Conservation (phyloP, 768 basidiomycete species). For the Lentinula raphanica region DNA sequence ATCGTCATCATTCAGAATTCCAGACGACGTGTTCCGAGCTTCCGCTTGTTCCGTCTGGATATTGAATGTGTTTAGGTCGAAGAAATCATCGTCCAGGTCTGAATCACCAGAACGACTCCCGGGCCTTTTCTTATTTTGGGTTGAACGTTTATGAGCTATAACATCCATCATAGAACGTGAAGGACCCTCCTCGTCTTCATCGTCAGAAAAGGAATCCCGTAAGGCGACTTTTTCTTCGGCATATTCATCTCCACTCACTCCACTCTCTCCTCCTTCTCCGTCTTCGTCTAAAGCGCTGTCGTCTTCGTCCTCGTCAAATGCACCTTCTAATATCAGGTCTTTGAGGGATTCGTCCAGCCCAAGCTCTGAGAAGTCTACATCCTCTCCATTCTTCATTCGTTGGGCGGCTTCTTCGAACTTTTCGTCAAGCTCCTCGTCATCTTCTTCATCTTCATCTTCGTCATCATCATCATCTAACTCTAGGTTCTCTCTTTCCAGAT, state of each 20-base stretch:
- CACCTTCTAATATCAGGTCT: conserved; percentile 22
- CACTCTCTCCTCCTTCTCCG: conserved; percentile 26
- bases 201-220: conserved; percentile 32
- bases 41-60: conserved; percentile 77
- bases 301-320: conserved; percentile 16
- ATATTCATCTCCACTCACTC: conserved; percentile 20
- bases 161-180: conserved; percentile 17
- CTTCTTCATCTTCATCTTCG: conserved; percentile 27
- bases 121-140: conserved; percentile 18
- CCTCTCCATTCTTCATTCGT: conserved; percentile 22
- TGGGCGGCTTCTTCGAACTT: conserved; percentile 26
- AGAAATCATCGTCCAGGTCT: conserved; percentile 85
- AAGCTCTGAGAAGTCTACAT: conserved; percentile 27
- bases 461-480: conserved; percentile 25
- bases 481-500: conserved; percentile 24
- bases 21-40: conserved; percentile 53
- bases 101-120: conserved; percentile 21
- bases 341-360: conserved; percentile 26
- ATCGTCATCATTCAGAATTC: conserved; percentile 50
- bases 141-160: conserved; percentile 16
- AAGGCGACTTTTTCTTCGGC: conserved; percentile 22
- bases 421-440: conserved; percentile 23
- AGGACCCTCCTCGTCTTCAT: conserved; percentile 16
- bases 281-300: conserved; percentile 10
- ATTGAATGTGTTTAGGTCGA: conserved; percentile 84